A percentile compares a stretch with the other conserved stretches of the same genome.
Conservation (phyloP, 768 basidiomycete genomes). For the Suillus hirtellus region DNA sequence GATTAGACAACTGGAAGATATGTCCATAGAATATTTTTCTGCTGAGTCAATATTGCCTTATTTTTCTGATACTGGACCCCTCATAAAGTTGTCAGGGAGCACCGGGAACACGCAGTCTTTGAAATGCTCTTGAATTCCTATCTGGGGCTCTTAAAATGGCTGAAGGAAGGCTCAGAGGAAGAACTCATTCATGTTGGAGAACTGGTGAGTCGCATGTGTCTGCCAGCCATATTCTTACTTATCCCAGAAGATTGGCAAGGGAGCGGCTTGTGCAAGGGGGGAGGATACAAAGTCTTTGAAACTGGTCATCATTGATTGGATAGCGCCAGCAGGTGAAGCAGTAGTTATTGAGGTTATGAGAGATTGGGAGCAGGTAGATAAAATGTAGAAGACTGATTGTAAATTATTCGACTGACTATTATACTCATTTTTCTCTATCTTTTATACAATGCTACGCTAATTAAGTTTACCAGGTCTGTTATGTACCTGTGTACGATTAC, state of each 20-base stretch:
- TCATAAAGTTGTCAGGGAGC: background rate
- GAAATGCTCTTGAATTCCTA: conserved; percentile 16
- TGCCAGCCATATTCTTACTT: background rate
- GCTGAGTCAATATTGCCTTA: background rate
- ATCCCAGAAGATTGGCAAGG: conserved; percentile 26
- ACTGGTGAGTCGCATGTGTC: conserved; percentile 13
- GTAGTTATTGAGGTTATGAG: too few relatives aligned
- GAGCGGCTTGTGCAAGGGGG: conserved; percentile 18
- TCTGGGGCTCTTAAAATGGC: background rate
- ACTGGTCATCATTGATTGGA: conserved; percentile 25
- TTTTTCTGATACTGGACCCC: background rate
- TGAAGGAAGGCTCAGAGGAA: conserved; percentile 15
- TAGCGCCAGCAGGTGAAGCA: conserved; percentile 18
- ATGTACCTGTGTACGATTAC: too few relatives aligned
- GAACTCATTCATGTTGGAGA: conserved; percentile 17
- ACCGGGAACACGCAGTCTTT: background rate
- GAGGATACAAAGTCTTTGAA: conserved; percentile 21
- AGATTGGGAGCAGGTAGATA: too few relatives aligned
- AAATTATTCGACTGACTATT: too few relatives aligned
- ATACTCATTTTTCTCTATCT: too few relatives aligned
- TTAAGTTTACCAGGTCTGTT: too few relatives aligned
- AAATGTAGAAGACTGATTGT: too few relatives aligned
- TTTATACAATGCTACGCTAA: too few relatives aligned
- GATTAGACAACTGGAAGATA: conserved; percentile 1
- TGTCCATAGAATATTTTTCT: background rate